Evolutionary conservation across 1,284 basidiomycete species (phyloP), one percentile per base, ranked within the genome.

Genomic region (Cryptococcus depauperatus): DNA sequence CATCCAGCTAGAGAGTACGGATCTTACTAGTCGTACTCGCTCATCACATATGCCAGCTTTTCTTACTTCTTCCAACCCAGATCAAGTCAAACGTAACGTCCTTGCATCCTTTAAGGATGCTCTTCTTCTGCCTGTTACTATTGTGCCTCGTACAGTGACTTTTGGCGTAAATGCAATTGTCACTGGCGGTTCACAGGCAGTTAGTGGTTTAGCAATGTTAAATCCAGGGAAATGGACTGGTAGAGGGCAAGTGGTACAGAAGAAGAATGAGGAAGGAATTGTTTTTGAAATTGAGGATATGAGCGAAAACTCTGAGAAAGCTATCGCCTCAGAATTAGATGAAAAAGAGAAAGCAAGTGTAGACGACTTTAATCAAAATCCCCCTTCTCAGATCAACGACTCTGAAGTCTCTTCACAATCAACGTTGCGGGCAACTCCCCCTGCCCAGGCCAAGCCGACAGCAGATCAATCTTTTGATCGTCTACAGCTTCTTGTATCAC

Each of bases 121-220:
- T 0, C 79, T 98, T 1, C 74, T 97, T 0, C 75, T 96, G 0
- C 93, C 93, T 0, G 93, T 97, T 16, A 95, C 90, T 1, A 95
- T 97, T 56, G 91, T 97, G 1, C 93, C 93, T 0, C 80, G 87
- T 8, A 86, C 89, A 0, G 81, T 83, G 30, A 72, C 69, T 0
- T 74, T 72, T 29, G 85, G 89, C 7, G 81, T 84, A 19, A 82
- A 79, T n/a, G 85, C 79, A 0, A 74, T 85, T 21, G 73, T 72
- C 9, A 66, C 69, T 4, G 75, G 73, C 6, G 82, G 85, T 0
- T 81, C 74, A 1, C 85, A 83, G 10, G 85, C 87, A 1, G 86
- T 83, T 9, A 84, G 85, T 47, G 87, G 88, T 0, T 81, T 89
- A 29, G 73, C 81, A 1, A 90, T 89, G 86, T 73, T 89, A 22